Conservation (phyloP, 2,329 filamentous ascomycete genomes). For the Ciborinia camelliae region DNA sequence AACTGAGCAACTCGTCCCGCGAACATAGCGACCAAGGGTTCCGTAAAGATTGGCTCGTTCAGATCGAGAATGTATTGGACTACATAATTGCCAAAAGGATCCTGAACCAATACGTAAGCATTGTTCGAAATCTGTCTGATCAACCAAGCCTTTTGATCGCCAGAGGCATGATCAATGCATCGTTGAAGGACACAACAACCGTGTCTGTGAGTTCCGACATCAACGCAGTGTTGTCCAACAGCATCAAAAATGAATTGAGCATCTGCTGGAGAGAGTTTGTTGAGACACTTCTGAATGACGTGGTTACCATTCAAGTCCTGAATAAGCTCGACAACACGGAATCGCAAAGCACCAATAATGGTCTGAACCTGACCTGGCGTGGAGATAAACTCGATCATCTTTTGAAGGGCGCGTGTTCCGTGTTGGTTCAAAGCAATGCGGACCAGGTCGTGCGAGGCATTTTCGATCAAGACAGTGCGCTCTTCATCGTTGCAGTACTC, state of each 20-base stretch:
- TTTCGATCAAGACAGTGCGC: conserved; percentile 87
- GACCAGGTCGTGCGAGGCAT: conserved; percentile 82
- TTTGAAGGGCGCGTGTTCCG: conserved; percentile 91
- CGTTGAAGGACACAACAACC: conserved; percentile 97
- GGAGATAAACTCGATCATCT: conserved; percentile 98
- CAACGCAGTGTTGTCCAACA: conserved; percentile 80
- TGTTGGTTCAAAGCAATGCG: conserved; percentile 96
- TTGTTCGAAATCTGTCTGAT: conserved; percentile 84
- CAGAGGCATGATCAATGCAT: conserved; percentile 95
- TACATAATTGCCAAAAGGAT: conserved; percentile 98
- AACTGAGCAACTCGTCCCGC: conserved; percentile 64
- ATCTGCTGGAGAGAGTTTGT: conserved; percentile 80
- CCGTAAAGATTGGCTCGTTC: conserved; percentile 81
- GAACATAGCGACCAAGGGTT: conserved; percentile 82
- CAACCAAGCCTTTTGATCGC: conserved; percentile 81
- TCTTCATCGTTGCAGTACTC: conserved; percentile 95
- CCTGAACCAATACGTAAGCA: conserved; percentile 85
- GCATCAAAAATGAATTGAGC: conserved; percentile 97
- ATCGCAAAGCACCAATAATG: conserved; percentile 79
- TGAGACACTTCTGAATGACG: conserved; percentile 98
- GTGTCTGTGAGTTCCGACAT: conserved; percentile 93
- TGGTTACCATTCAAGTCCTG: conserved; percentile 98
- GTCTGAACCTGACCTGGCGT: conserved; percentile 80
- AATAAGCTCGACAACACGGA: conserved; percentile 87
- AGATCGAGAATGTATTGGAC: conserved; percentile 98